Base-by-base conservation (phyloP, 2,329 filamentous ascomycete genomes). In the Ascosphaera acerosa region DNA sequence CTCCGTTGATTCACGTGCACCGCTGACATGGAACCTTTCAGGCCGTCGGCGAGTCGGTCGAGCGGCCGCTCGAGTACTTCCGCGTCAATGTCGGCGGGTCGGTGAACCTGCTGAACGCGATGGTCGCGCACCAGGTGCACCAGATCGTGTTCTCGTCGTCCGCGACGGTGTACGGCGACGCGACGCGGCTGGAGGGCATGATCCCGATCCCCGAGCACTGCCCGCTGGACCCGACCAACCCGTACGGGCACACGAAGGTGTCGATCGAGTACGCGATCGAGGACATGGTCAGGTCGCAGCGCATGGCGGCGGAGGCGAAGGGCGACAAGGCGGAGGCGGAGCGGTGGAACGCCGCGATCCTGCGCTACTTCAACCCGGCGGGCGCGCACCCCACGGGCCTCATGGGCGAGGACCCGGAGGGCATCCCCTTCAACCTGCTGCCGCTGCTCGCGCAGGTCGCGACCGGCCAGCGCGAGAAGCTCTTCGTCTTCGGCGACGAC, bases 71-170 rank as follows among this genome's bases (percentile, higher is more conserved):
- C 48, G 82, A 92, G 57, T 97, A 97, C 68, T 97, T 92, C 64
- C 68, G 76, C 44, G 77, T 91, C 61, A 97, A 97, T 52, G 87
- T 94, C 37, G 75, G 75, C 49, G 89, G 87, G 52, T 87, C 80
- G 44, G 72, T 97, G 45, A 64, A 71, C 43, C 75, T 97, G 30
- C 67, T 97, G 38, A 66, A 71, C 40, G 71, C 72, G 46, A 94
- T 97, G 81, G 65, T 69, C 48, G 72, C 71, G 53, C 70, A 92
- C 63, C 74, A 84, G 55, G 82, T 97, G 42, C 68, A 69, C 57
- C 94, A 91, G 62, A 87, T 97, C 46, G 87, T 97, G 55, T 97
- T 97, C 61, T 94, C 84, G 37, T 92, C 81, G 38, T 92, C 82
- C 1, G 87, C 87, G 19, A 97, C 89, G 42, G 87, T 97, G 19